Base-by-base conservation (phyloP, 176 grass and related monocot species). In the Oryza meyeriana region DNA sequence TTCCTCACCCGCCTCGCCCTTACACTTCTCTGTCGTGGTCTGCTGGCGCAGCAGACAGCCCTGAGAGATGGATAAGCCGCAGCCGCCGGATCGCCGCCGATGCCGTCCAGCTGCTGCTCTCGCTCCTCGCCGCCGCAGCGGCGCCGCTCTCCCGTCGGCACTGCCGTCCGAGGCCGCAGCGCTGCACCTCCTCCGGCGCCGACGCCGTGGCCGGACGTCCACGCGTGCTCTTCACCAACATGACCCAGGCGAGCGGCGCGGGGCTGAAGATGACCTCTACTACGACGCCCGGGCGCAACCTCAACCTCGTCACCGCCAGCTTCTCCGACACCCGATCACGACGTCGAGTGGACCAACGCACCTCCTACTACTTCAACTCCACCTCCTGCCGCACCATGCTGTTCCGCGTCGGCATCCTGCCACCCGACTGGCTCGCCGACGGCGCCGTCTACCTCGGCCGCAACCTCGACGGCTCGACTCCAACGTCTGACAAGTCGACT, bases 301-400 rank as follows among this genome's bases (percentile, higher is more conserved):
- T 97, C 0, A 97, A 97, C 76, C 86, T 92, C 34, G 81, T 91
- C 79, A 86, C 38, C 61, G 26, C 20, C 94, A 91, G 78, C 94
- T 93, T 93, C 40, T 57, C 83, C 24, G 87, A 66, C 47, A 88
- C 50, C 74, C 87, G 13, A 72, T 77, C 32, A 90, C 84, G 94
- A 97, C 84, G 91, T 97, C 0, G 91, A 97, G 84, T 94, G 91
- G 89, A 86, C 83, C 75, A 97, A 97, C 81, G 87, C 71, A 94
- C 94, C 78, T 97, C 94, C 73, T 97, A 83, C 84, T n/a, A 66
- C 81, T 94, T 87, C 85, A 64, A 81, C 11, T 81, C 50, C 12
- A 32, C 62, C 26, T 69, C 85, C 58, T 90, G 91, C 83, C 88
- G 78, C 44, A 89, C 65, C 66, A 12, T 32, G 1, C 76, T 0